Percentiles rank a stretch among this genome's conserved stretches.
Conservation (phyloP, 805 yeast genomes). For the Kodamaea jinghongensis region DNA sequence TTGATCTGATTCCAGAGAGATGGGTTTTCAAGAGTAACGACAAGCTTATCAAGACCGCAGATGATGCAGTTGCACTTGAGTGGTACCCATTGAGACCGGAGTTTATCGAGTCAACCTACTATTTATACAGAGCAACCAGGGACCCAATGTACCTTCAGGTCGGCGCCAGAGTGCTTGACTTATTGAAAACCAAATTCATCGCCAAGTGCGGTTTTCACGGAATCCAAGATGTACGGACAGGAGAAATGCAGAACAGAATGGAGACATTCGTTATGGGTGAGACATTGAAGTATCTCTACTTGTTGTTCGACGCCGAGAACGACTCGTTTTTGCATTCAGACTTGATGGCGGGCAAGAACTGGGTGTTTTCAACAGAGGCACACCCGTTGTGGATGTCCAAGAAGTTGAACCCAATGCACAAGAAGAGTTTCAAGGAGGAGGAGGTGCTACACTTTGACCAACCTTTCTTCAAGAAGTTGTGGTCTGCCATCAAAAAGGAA, state of each 20-base stretch:
- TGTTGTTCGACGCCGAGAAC: constrained; percentile 72
- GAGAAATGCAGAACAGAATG: constrained; percentile 73
- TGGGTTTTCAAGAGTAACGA: constrained; percentile 48
- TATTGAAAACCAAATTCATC: constrained; percentile 50
- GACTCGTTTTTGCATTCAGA: constrained; percentile 32
- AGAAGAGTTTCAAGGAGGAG: constrained; percentile 8
- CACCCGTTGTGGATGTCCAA: constrained; percentile 79
- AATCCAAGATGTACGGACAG: constrained; percentile 61
- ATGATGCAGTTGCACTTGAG: constrained; percentile 54
- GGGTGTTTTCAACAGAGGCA: constrained; percentile 81
- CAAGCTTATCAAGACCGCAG: constrained; percentile 6
- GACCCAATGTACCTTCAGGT: constrained; percentile 81
- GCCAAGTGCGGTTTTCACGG: constrained; percentile 83
- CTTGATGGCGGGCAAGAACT: constrained; percentile 41
- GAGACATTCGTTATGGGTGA: constrained; percentile 89
- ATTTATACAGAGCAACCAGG: constrained; percentile 74
- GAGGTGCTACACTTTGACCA: constrained; percentile 7
- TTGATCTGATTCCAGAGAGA: constrained; percentile 83
- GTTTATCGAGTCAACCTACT: constrained; percentile 84
- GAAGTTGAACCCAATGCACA: constrained; percentile 7
- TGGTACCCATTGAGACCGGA: constrained; percentile 96
- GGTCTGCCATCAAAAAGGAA: constrained; percentile 10
- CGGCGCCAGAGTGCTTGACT: constrained; percentile 62
- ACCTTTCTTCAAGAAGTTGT: constrained; percentile 9
- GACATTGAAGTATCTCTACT: constrained; percentile 76